A percentile compares a stretch with the other conserved stretches of the same genome.
Evolutionary conservation across 1,139 yeast species (phyloP).

Genomic region (Zygosaccharomyces pseudobailii): DNA sequence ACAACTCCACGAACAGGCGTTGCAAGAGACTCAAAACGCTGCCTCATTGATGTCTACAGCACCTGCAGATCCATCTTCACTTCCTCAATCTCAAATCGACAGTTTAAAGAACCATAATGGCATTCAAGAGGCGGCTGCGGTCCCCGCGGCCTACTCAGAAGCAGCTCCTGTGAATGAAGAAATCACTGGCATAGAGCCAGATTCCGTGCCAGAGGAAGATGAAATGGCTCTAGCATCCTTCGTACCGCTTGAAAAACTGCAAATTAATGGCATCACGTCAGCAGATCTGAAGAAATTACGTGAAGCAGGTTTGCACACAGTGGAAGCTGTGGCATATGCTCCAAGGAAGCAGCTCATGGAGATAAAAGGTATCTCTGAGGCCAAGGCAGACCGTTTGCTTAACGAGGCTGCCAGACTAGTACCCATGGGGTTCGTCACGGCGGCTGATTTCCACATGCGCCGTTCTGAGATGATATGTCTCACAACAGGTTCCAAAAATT

Average conservation of each 20-base stretch:
- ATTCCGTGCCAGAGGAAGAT: conserved; percentile 35
- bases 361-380: conserved; percentile 92
- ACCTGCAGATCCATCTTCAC: conserved; percentile 15
- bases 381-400: conserved; percentile 83
- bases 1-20: conserved; percentile 2
- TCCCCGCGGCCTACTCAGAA: conserved; percentile 4
- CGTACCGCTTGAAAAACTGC: conserved; percentile 37
- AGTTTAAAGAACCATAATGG: not conserved
- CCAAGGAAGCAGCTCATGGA: conserved; percentile 71
- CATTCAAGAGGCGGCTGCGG: conserved; percentile 12
- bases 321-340: conserved; percentile 87
- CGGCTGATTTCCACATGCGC: conserved; percentile 87
- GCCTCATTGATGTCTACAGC: conserved; percentile 15
- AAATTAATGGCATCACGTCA: conserved; percentile 83
- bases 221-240: conserved; percentile 40
- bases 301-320: conserved; percentile 84
- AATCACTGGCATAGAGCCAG: conserved; percentile 9
- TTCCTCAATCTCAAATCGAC: conserved; percentile 12
- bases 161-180: conserved; percentile 4
- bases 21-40: conserved; percentile 1
- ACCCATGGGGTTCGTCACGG: conserved; percentile 97
- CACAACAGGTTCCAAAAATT: conserved; percentile 91
- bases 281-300: conserved; percentile 76
- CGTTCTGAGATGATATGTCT: conserved; percentile 86
- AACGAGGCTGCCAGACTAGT: conserved; percentile 82